Base-by-base conservation (phyloP, 2,329 filamentous ascomycete genomes). In the Corynespora cassiicola region DNA sequence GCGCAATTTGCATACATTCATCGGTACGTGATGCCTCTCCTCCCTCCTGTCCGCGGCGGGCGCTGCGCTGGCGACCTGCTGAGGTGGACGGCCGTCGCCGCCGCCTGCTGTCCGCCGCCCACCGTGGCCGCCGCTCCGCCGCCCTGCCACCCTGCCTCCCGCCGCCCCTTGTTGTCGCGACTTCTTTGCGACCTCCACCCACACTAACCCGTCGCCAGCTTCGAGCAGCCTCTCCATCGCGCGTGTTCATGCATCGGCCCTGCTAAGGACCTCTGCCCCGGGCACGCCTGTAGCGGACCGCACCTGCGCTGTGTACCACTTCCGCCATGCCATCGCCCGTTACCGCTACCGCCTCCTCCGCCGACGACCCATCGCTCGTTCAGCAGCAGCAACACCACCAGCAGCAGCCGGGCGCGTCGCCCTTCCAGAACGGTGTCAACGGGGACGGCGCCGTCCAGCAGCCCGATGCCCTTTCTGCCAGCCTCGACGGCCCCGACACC, bases 271-370 rank as follows among this genome's bases (percentile, higher is more conserved):
- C 36, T 42, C 41, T 42, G 52, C 55, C 48, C 47, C 58, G 50
- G 46, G 52, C 55, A 53, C 47, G 48, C 54, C 48, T 53, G 49
- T 52, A 53, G 58, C 55, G 45, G 50, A 50, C 50, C 45, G 50
- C 54, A 52, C 48, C 54, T 58, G 52, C 54, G 55, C 58, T 56
- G 51, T 45, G 39, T 40, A 37, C 34, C 41, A 42, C 42, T 42
- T 42, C 50, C 58, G 57, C 44, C 37, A 70, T 70, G 66, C 63
- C 61, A 49, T 66, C 66, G 32, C 64, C 65, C 50, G 50, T 61
- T 24, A 41, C 57, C 39, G 42, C 47, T 14, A 31, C 44, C 22
- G 12, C 49, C 30, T 30, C 44, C 31, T 32, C 55, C 34, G 47
- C 42, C 52, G 55, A 52, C 45, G 36, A 42, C 31, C 50, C 54